These are phyloP conservation scores for Calonectria honghensis DNA, from an alignment of 2,329 filamentous ascomycete genomes.

Conservation along the genomic window DNA sequence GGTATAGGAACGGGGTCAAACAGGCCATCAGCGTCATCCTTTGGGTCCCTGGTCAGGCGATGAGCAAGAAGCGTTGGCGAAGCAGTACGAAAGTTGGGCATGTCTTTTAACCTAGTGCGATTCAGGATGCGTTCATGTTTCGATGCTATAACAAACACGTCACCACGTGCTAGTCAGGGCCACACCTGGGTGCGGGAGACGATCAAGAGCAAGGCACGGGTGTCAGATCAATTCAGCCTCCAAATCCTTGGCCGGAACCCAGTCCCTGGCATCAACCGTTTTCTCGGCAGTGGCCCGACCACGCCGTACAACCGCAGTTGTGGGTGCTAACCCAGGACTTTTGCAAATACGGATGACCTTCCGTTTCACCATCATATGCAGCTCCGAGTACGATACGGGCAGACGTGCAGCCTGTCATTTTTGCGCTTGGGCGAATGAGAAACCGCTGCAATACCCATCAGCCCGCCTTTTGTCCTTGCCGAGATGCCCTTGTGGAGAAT, in stretches of 20 bases:
- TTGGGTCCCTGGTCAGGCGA: neutral
- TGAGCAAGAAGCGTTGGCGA: neutral
- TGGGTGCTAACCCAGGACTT: neutral
- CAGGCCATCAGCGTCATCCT: conserved; percentile 1
- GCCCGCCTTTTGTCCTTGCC: neutral
- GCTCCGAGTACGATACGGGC: neutral
- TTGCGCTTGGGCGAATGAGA: neutral
- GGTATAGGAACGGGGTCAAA: neutral
- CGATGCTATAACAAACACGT: neutral
- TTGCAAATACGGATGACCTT: conserved; percentile 4
- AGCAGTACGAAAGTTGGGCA: neutral
- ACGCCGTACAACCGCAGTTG: conserved; percentile 6
- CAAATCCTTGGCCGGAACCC: neutral
- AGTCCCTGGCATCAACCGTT: neutral
- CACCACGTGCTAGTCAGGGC: conserved; percentile 16
- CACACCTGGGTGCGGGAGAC: conserved; percentile 10
- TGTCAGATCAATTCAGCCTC: conserved; percentile 18
- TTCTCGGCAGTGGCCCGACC: conserved; percentile 20
- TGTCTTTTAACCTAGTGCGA: conserved; percentile 12
- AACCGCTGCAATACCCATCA: neutral
- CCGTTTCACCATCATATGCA: neutral
- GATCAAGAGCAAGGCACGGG: conserved; percentile 19
- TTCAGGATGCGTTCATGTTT: neutral
- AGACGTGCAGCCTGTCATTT: conserved; percentile 16
- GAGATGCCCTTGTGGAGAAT: conserved; percentile 7